Evolutionary conservation across 495 filamentous ascomycete species (phyloP).

Genomic region (Echria macrotheca): DNA sequence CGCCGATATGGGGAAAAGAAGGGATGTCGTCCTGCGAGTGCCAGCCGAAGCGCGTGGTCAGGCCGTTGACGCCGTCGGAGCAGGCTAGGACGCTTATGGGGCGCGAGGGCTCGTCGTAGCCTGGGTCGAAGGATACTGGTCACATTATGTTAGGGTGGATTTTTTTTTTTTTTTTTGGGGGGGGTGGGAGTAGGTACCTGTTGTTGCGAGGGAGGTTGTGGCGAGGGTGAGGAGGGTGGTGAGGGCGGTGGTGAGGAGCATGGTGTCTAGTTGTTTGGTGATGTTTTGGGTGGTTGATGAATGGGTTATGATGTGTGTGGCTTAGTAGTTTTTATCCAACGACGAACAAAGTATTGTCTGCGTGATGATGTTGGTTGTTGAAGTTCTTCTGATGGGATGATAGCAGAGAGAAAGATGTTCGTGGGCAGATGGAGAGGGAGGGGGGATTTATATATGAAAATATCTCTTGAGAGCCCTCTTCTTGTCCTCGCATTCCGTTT

Average conservation of each 20-base stretch:
- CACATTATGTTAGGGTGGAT: constrained; percentile 16
- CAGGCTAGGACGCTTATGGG: constrained; percentile 46
- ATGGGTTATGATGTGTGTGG: not conserved
- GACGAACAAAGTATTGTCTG: no score
- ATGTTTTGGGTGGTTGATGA: not conserved
- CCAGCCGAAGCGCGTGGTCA: constrained; percentile 49
- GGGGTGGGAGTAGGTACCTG: constrained; percentile 2
- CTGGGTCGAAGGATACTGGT: constrained; percentile 51
- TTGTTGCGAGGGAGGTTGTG: not conserved
- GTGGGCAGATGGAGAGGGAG: no score
- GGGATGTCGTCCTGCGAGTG: constrained; percentile 44
- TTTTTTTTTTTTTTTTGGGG: not conserved
- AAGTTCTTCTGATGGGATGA: no score
- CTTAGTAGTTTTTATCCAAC: no score
- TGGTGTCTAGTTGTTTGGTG: constrained; percentile 18
- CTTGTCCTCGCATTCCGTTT: no score
- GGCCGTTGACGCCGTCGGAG: constrained; percentile 55
- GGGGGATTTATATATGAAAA: no score
- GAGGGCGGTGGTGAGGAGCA: constrained; percentile 44
- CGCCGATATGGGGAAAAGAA: constrained; percentile 58
- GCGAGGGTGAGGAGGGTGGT: constrained; percentile 1
- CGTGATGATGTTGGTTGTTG: no score
- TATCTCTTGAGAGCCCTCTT: no score
- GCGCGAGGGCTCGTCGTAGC: constrained; percentile 47
- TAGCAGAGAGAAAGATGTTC: no score